phyloP scores from a whole-genome alignment of 2,329 filamentous ascomycete genomes.

The Cordyceps fumosorosea region DNA sequence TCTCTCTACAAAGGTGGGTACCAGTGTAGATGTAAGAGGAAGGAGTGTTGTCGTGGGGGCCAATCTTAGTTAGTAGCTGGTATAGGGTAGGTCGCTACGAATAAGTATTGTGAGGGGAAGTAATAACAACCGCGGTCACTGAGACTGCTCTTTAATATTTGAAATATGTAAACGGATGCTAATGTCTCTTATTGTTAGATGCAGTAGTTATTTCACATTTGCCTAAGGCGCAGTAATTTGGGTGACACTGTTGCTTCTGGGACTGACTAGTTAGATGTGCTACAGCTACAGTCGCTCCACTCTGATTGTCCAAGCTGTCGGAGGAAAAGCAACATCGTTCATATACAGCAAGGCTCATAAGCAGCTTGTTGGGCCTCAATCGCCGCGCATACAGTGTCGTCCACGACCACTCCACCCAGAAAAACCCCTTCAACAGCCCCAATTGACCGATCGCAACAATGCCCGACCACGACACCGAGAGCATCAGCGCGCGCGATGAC shows the following conservation, averaged over 20 bases:
- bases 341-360: neutral
- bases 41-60: no score
- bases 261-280: neutral
- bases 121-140: no score
- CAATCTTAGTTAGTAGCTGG: no score
- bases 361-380: neutral
- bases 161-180: no score
- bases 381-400: neutral
- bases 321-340: neutral
- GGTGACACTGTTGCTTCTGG: neutral
- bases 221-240: neutral
- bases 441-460: conserved; percentile 18
- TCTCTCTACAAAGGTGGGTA: no score
- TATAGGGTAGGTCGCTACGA: no score
- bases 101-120: no score
- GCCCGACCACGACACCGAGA: conserved; percentile 20
- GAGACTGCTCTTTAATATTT: no score
- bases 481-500: conserved; percentile 14
- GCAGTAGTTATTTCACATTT: no score
- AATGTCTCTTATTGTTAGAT: no score
- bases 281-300: neutral
- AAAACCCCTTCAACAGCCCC: neutral
- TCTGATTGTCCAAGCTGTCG: neutral
- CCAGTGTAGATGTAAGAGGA: no score
- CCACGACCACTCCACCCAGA: neutral